Conservation (phyloP, 2,329 filamentous ascomycete species). For the Chaetomium sp. region DNA sequence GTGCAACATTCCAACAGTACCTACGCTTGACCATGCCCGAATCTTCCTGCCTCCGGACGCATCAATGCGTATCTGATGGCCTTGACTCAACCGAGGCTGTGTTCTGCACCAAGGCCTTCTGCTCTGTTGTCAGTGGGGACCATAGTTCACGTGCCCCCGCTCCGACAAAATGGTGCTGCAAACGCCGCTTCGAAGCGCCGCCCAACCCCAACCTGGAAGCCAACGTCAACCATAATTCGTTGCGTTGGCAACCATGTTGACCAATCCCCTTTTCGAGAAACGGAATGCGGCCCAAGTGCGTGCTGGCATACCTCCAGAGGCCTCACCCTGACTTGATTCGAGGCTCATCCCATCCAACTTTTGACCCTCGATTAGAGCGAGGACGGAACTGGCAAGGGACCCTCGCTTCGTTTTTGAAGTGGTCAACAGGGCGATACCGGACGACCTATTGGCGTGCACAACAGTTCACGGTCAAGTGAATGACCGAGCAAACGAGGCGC, state of each 20-base stretch:
- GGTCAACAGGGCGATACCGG: background rate
- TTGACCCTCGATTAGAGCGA: background rate
- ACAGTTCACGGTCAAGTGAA: constrained; percentile 13
- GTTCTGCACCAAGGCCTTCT: background rate
- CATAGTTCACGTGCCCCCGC: constrained; percentile 16
- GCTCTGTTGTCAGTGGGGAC: constrained; percentile 13
- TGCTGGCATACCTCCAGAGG: background rate
- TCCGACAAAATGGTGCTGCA: constrained; percentile 18
- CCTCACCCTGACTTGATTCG: background rate
- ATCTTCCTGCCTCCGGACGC: background rate
- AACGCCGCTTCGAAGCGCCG: constrained; percentile 13
- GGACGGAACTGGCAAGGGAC: background rate
- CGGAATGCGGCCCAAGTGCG: background rate
- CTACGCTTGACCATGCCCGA: background rate
- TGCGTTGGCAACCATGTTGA: constrained; percentile 10
- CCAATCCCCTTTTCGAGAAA: constrained; percentile 15
- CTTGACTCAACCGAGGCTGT: background rate
- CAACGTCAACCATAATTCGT: constrained; percentile 20
- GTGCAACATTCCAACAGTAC: too few species aligned
- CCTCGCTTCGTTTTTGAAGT: constrained; percentile 7
- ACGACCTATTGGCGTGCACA: constrained; percentile 3
- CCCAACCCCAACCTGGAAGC: background rate
- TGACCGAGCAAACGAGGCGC: background rate
- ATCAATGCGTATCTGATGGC: constrained; percentile 38
- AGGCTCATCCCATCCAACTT: background rate